Base-by-base conservation (phyloP, 371 early-diverging fungal genomes). In the Mucor mucedo region DNA sequence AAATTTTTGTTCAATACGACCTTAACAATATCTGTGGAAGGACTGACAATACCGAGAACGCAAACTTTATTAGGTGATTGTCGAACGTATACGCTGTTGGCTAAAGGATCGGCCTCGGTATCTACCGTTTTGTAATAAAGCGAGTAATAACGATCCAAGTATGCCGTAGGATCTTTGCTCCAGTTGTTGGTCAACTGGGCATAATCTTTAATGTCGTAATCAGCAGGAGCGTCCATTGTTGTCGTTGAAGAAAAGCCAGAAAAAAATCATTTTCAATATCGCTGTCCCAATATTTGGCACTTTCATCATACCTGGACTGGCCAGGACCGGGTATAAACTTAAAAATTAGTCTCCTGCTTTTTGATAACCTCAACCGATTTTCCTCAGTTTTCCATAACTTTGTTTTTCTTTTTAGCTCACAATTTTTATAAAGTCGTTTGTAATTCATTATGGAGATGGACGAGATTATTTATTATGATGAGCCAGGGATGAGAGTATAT, bases 21-120 rank as follows among this genome's bases (percentile, higher is more conserved):
- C 11, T 45, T 41, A 33, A 44, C 45, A 47, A 66, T 55, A 28
- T 55, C 44, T 45, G 35, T 48, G 33, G 61, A 59, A 72, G 76
- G 40, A 28, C 61, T 8, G 39, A 59, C 54, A 2, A 84, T 52
- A 30, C 84, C 80, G 3, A 82, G 47, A 5, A 82, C 77, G 58
- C 84, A 84, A 14, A 82, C 68, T 63, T 77, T 80, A 59, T 77
- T 84, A 32, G 84, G 84, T 21, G 84, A 55, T 58, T 80, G 82
- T 11, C 79, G 77, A 45, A 78, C 72, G 56, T 80, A 80, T 5
- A 79, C 44, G 33, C 64, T 57, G 16, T 55, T 56, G 14, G 45
- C 48, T 14, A 52, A 29, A 4, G 56, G 42, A 35, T 75, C 63
- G 21, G 35, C 14, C 11, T 60, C 53, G 38, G 67, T 62, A 30